phyloP scores from a whole-genome alignment of 768 basidiomycete species.

The Leccinum obscurum region DNA sequence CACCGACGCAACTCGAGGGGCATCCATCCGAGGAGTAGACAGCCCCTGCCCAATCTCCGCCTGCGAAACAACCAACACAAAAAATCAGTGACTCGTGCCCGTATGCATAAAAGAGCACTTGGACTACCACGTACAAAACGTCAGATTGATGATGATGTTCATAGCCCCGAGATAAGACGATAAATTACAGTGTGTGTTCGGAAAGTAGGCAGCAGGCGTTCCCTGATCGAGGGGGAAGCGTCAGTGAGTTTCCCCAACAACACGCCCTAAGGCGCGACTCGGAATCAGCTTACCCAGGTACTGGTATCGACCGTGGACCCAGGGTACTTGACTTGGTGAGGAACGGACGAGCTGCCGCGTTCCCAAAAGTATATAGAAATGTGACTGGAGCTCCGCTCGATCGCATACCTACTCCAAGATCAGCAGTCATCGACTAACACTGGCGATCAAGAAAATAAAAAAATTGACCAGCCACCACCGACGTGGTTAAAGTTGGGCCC shows the following conservation, averaged over 20 bases:
- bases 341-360: conserved; percentile 37
- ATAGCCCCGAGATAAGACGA: conserved; percentile 16
- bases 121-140: conserved; percentile 18
- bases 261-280: neutral
- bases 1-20: conserved; percentile 31
- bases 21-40: conserved; percentile 21
- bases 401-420: conserved; percentile 33
- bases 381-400: conserved; percentile 29
- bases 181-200: conserved; percentile 17
- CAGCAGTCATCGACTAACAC: neutral
- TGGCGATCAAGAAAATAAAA: neutral
- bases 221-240: conserved; percentile 7
- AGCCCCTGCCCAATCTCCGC: conserved; percentile 33
- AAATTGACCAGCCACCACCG: conserved; percentile 39
- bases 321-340: conserved; percentile 31
- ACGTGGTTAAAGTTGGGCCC: conserved; percentile 36
- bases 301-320: conserved; percentile 20
- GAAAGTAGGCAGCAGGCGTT: conserved; percentile 17
- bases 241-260: neutral
- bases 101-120: neutral
- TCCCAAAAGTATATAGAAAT: conserved; percentile 45
- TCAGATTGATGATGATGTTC: conserved; percentile 24
- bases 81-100: neutral
- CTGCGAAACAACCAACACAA: conserved; percentile 8
- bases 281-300: conserved; percentile 24